Conservation (phyloP, 1,139 yeast species). For the Geotrichum cucujoidarum region DNA sequence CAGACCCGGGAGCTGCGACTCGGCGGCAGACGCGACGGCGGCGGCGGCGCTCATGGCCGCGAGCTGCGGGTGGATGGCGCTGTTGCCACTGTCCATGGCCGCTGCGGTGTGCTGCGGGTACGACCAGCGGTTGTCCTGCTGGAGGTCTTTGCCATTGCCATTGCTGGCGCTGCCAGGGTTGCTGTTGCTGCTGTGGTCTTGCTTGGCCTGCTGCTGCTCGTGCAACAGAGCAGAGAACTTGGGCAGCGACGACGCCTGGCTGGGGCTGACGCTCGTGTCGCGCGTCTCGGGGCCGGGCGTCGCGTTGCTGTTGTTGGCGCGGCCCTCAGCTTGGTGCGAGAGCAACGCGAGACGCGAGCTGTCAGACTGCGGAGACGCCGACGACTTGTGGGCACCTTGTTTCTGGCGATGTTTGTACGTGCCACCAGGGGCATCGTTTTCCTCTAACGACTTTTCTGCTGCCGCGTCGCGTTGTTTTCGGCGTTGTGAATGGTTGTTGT, state of each 20-base stretch:
- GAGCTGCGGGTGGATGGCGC: conserved; percentile 8
- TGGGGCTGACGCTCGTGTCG: not conserved
- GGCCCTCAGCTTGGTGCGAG: not conserved
- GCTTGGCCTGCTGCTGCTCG: not conserved
- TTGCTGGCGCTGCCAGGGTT: not conserved
- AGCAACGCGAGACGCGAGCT: not conserved
- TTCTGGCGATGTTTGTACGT: not conserved
- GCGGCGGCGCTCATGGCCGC: conserved; percentile 5
- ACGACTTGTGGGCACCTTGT: not conserved
- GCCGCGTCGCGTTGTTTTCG: not conserved
- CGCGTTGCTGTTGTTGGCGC: not conserved
- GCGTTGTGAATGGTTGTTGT: no score
- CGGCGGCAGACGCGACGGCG: not conserved
- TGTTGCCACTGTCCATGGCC: not conserved
- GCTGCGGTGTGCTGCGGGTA: not conserved
- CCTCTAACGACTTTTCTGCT: no score
- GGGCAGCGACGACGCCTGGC: not conserved
- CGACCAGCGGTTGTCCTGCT: not conserved
- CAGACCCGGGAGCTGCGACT: not conserved
- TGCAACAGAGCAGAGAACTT: not conserved
- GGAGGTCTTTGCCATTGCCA: not conserved
- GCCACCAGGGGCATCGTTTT: not conserved
- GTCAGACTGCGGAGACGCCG: not conserved
- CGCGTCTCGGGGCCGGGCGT: not conserved
- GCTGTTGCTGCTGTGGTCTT: not conserved